Evolutionary conservation across 345 rosid genomes (phyloP), one percentile per base, ranked within the genome.

Genomic region (Citrus mangshanensis): DNA sequence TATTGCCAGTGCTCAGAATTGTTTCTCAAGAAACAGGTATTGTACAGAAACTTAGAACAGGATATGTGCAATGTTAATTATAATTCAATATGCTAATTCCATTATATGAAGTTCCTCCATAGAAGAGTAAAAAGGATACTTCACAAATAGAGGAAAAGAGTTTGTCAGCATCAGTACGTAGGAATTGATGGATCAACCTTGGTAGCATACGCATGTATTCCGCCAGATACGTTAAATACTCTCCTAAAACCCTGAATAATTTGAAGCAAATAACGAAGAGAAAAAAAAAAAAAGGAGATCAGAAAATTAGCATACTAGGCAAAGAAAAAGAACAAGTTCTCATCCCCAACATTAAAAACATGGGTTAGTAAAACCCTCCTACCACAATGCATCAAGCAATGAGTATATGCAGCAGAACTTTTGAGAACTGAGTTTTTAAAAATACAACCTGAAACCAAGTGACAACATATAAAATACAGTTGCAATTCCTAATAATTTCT

Each of bases 151-250:
- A 62, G 21, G 1, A 61, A 12, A 19, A 24, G 22, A 54, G 30
- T 5, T 25, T 3, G 22, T 59, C 59, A 42, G 42, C 73, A 34
- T 91, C 86, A 91, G 85, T 95, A 95, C 3, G 91, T 93, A 68
- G 98, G 98, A 42, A 92, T 76, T 13, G 98, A 87, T 55, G 91
- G 89, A 80, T 95, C 97, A 64, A 80, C 98, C 83, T 84, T 86
- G 79, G 82, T 84, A 63, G 98, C 91, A 59, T 92, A 93, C 0
- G 91, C 94, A 74, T 90, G 97, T 62, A 95, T 93, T 84, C 98
- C 98, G 30, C 98, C 98, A 6, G 92, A 83, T 13, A 93, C 62
- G 56, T 93, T 95, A 73, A 79, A 92, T 54, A 93, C 89, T 81
- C 87, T 91, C 89, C 74, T 92, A 79, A 93, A 95, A 58, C 98